phyloP scores from a whole-genome alignment of 192 early-diverging fungal genomes.

The Diversispora eburnea region DNA sequence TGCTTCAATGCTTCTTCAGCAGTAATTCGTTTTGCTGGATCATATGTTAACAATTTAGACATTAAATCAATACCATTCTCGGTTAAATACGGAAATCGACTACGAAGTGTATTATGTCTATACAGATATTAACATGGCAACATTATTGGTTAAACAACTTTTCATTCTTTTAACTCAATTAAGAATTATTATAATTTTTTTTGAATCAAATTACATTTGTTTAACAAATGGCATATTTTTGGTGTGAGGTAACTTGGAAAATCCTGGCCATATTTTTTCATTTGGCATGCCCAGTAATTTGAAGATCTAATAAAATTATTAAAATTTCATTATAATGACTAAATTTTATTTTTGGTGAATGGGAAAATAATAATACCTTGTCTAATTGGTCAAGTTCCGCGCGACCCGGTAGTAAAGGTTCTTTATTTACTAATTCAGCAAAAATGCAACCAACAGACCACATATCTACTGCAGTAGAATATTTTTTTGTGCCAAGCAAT shows the following conservation, averaged over 20 bases:
- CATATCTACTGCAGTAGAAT: conserved; percentile 73
- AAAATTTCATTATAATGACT: not conserved
- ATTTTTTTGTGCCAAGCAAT: conserved; percentile 56
- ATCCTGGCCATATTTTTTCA: conserved; percentile 73
- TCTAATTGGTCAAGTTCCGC: conserved; percentile 79
- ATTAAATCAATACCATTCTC: conserved; percentile 79
- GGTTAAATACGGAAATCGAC: conserved; percentile 57
- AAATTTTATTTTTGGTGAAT: too few species aligned
- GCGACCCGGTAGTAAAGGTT: conserved; percentile 76
- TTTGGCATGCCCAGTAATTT: conserved; percentile 84
- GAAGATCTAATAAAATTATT: conserved; percentile 61
- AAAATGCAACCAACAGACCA: conserved; percentile 97
- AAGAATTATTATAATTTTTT: too few species aligned
- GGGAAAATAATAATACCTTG: conserved; percentile 39
- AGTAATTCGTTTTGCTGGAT: conserved; percentile 83
- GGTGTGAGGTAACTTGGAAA: conserved; percentile 58
- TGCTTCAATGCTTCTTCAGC: conserved; percentile 88
- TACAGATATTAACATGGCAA: not conserved
- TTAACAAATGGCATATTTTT: conserved; percentile 71
- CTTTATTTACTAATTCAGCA: conserved; percentile 83
- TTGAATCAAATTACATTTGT: conserved; percentile 47
- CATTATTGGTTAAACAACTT: not conserved
- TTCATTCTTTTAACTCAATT: not conserved
- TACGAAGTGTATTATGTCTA: conserved; percentile 46
- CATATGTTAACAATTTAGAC: conserved; percentile 68